Evolutionary conservation across 257 asterid genomes (phyloP), one percentile per base, ranked within the genome.

Genomic region (Nicotiana noctiflora): DNA sequence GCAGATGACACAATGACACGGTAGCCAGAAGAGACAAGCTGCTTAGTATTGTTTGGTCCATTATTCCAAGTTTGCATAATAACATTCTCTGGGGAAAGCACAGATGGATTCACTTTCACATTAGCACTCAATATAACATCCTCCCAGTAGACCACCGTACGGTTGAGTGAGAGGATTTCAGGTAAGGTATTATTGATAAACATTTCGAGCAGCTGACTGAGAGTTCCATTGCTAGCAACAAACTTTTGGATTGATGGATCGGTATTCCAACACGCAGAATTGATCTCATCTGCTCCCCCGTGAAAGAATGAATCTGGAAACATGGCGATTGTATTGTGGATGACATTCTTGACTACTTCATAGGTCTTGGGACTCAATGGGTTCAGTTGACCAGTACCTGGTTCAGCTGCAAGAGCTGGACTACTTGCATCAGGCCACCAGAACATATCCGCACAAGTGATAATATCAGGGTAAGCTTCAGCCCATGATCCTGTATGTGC

Each of bases 401-500:
- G 99, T 84, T 96, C 98, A 8, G 93, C 87, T 2, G 99, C 99
- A 4, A 89, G 88, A 29, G 90, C 68, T 94, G 93, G 90, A 1
- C 81, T 81, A 13, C 83, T 66, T n/a, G 83, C 97, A 2, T 95
- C 93, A 13, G 98, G 97, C 89, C 88, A 91, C 99, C 99, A 95
- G 84, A 93, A 93, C 84, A 82, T 85, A 89, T 93, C 85, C 40
- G 94, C 93, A 52, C 99, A 95, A 18, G 97, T 86, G 18, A 92
- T 83, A 15, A 95, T 93, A 40, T 92, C 97, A 1, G 98, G 98
- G 88, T 91, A 84, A 46, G 99, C 97, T 86, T 86, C 86, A n/a
- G 84, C 97, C 99, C 99, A 96, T 8, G 98, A 93, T 84, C 93
- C 97, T 15, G 98, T 88, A 84, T 93, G 99, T 32, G 93, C 98